Base-by-base conservation (phyloP, 2,329 filamentous ascomycete species). In the Magnaporthiopsis incrustans region DNA sequence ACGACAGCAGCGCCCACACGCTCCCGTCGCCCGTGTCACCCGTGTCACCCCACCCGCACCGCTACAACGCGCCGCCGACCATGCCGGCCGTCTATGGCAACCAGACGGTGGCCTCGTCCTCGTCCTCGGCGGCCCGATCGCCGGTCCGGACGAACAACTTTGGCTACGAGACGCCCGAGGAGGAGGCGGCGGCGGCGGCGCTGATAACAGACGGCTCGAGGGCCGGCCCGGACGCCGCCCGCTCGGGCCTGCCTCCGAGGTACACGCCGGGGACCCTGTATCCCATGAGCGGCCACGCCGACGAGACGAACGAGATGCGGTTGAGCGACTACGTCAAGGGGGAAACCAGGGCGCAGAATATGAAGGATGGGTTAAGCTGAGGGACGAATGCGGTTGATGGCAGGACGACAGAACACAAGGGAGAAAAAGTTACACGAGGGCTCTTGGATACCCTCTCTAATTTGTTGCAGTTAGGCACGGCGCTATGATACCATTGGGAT, bases 321-420 rank as follows among this genome's bases (percentile, higher is more conserved):
- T 65, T 76, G 60, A 76, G 74, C 66, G 74, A 71, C 3, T 76
- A 77, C 60, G 73, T 75, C 62, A 76, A 76, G 65, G 75, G 73
- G 14, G 68, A 73, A 65, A 74, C 74, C 35, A 68, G 74, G 50
- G 74, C 74, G 58, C 74, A 77, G 67, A 69, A 72, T 22, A 73
- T 74, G 70, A 75, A 75, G 64, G 72, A 74, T 60, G 57, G 60
- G 35, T 18, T 63, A 25, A 30, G 27, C 22, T 59, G 56, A 44
- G 5, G 12, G 12, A 26, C 11, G 53, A 14, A 12, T 22, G 22
- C 14, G n/a, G 12, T 25, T 18, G 8, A 22, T 18, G 35, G 11
- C 22, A 10, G 10, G 8, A 10, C 6, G 12, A 53, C 22, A 53
- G 11, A 53, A 53, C 6, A 53, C 5, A 53, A 50, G 11, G n/a